phyloP scores from a whole-genome alignment of 768 basidiomycete genomes.

The Termitomyces sp. region DNA sequence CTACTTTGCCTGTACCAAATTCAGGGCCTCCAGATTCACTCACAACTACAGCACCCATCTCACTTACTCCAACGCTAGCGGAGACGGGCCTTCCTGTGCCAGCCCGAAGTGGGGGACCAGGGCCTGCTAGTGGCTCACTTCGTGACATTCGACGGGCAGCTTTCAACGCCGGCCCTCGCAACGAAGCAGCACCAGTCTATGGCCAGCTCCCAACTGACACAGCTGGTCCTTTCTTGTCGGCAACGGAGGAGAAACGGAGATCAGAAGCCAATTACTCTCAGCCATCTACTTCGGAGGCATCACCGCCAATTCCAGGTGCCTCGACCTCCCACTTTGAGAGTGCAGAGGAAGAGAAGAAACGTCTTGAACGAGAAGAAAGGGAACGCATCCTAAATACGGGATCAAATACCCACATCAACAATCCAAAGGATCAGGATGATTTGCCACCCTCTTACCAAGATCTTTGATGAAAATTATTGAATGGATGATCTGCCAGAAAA shows the following conservation, averaged over 20 bases:
- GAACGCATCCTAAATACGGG: conserved; percentile 41
- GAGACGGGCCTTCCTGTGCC: conserved; percentile 75
- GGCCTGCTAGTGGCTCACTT: conserved; percentile 64
- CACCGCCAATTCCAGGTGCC: conserved; percentile 13
- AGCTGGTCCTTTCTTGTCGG: conserved; percentile 36
- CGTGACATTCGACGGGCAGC: conserved; percentile 43
- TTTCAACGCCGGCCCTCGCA: conserved; percentile 29
- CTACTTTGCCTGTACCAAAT: conserved; percentile 15
- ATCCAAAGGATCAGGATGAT: conserved; percentile 35
- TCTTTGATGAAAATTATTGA: conserved; percentile 12
- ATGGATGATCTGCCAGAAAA: background rate
- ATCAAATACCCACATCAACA: conserved; percentile 5
- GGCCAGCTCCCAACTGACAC: conserved; percentile 18
- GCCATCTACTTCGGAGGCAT: conserved; percentile 11
- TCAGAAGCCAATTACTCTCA: conserved; percentile 38
- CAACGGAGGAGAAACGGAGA: conserved; percentile 67
- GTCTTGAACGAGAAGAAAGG: conserved; percentile 63
- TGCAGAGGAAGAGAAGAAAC: conserved; percentile 63
- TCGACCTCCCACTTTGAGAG: conserved; percentile 32
- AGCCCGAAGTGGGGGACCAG: conserved; percentile 57
- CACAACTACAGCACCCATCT: conserved; percentile 22
- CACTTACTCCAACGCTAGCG: conserved; percentile 59
- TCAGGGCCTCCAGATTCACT: conserved; percentile 31
- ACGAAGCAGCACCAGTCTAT: conserved; percentile 23
- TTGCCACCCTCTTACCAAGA: conserved; percentile 47